Evolutionary conservation across 169 alveolate genomes (phyloP), one percentile per base, ranked within the genome.

Genomic region (Plasmodium coatneyi): DNA sequence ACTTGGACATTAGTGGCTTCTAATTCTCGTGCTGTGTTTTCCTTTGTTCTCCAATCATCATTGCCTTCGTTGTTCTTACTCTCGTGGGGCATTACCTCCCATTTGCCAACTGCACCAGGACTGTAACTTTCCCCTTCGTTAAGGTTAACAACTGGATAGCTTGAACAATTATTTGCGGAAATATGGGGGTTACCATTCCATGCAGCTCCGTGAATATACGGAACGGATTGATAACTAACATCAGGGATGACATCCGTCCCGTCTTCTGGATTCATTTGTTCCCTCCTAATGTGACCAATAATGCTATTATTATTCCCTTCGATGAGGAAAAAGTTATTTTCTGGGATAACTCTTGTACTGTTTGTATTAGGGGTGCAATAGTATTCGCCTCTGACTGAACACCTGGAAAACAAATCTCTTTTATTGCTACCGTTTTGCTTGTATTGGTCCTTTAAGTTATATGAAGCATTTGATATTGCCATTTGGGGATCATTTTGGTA

Each of bases 221-320:
- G 71, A 41, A 5, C 56, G 56, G 6, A 19, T 36, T 22, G 56
- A 28, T 22, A 0, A 5, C 5, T 66, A 2, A 16, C n/a, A 28
- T 66, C 30, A 7, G 36, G 5, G 14, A 6, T 19, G 0, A 22
- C 36, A 7, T 22, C 36, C 12, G n/a, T 49, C 60, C 1, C 30
- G 19, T 80, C 70, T 41, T 80, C n/a, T 19, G 74, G 30, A 43
- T 43, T 6, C 32, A 80, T 80, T 80, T 80, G 54, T 80, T n/a
- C 41, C 16, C 5, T 43, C 32, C 46, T 19, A 19, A 80, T 74
- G 34, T 16, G 36, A 12, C 2, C 22, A 14, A 5, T 32, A n/a
- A n/a, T 74, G 5, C 5, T 22, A 74, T 74, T 74, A 32, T 36
- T 74, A 74, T 22, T 36, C 36, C 82, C 82, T 0, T 36, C 9